These are phyloP conservation scores for Globisporangium megalacanthum DNA, from an alignment of 352 stramenopile species.

Conservation along the genomic window DNA sequence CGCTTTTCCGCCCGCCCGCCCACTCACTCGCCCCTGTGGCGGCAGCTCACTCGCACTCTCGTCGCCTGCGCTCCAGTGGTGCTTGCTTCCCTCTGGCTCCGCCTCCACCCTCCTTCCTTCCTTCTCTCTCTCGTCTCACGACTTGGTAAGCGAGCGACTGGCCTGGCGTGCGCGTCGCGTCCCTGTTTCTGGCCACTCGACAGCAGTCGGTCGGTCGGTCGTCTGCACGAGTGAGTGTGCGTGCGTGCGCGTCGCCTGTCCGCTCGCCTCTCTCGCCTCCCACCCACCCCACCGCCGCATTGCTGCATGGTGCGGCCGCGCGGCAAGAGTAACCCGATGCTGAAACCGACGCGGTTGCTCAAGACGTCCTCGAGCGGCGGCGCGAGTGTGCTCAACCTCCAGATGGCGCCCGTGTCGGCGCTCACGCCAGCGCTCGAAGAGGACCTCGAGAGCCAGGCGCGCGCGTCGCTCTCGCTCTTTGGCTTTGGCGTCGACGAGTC, in stretches of 20 bases:
- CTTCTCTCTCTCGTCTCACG: neutral
- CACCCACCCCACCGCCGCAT: neutral
- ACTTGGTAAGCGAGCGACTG: neutral
- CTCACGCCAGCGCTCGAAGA: constrained; percentile 35
- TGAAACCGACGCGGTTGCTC: constrained; percentile 11
- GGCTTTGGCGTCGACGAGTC: constrained; percentile 54
- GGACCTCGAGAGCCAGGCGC: constrained; percentile 57
- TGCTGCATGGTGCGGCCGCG: constrained; percentile 18
- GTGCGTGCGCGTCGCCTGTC: neutral
- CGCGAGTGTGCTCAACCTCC: constrained; percentile 24
- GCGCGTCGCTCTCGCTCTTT: constrained; percentile 61
- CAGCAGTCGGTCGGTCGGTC: neutral
- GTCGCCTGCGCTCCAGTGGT: too few species aligned
- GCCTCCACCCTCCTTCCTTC: too few species aligned
- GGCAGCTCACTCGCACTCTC: too few species aligned
- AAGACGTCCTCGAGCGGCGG: constrained; percentile 9
- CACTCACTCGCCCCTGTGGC: too few species aligned
- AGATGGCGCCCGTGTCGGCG: constrained; percentile 26
- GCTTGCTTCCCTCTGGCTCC: too few species aligned
- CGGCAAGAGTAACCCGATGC: constrained; percentile 31
- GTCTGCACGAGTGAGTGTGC: neutral
- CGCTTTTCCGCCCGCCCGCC: too few species aligned
- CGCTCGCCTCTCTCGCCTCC: neutral
- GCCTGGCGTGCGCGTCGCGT: constrained; percentile 1
- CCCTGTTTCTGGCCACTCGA: constrained; percentile 1